Evolutionary conservation across 371 early-diverging fungal genomes (phyloP).

Genomic region (Saksenaea oblongispora): DNA sequence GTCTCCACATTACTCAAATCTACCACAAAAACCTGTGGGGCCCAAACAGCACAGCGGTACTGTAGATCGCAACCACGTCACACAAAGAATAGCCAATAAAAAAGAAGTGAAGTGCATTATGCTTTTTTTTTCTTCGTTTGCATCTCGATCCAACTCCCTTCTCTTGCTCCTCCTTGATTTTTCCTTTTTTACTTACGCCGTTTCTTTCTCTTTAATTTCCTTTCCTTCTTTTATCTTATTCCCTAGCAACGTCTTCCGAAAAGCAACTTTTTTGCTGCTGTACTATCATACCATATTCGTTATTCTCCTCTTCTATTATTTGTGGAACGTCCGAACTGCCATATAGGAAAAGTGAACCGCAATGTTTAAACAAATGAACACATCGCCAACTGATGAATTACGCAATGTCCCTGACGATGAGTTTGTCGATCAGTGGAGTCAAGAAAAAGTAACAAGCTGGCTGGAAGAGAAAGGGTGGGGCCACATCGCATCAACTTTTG

Average conservation of each 20-base stretch:
- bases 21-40: too few relatives aligned
- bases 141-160: constrained; percentile 6
- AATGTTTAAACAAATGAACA: constrained; percentile 20
- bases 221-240: neutral
- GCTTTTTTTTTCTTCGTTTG: constrained; percentile 1
- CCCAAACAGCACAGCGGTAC: neutral
- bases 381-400: constrained; percentile 34
- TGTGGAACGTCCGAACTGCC: neutral
- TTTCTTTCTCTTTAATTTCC: neutral
- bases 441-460: constrained; percentile 42
- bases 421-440: constrained; percentile 34
- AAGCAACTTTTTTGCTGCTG: neutral
- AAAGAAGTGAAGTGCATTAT: constrained; percentile 2
- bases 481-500: constrained; percentile 38
- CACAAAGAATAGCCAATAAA: neutral
- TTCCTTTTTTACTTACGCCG: neutral
- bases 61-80: neutral
- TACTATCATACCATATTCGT: neutral
- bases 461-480: constrained; percentile 47
- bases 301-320: neutral
- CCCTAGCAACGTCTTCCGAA: neutral
- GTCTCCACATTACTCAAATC: too few relatives aligned
- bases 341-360: neutral
- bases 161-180: constrained; percentile 3
- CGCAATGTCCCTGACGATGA: constrained; percentile 21